phyloP scores from a whole-genome alignment of 2,329 filamentous ascomycete genomes.

The Botrytis byssoidea region DNA sequence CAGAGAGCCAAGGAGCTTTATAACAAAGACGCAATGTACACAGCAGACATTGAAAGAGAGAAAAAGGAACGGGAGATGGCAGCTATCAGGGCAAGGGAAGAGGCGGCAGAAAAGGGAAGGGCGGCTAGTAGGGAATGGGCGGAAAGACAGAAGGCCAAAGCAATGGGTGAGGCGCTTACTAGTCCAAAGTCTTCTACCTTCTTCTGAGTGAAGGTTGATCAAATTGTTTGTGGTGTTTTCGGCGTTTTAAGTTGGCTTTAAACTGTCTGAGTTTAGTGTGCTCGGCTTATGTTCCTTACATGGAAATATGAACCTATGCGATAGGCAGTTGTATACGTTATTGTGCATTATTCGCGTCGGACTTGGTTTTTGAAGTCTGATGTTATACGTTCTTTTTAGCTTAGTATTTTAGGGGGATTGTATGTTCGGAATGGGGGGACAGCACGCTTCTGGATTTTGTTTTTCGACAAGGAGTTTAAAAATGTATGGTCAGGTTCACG shows the following conservation, averaged over 20 bases:
- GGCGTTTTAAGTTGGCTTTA: neutral
- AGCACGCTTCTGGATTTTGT: neutral
- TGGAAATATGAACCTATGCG: neutral
- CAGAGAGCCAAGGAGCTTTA: slow-evolving; percentile 55
- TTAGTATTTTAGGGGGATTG: neutral
- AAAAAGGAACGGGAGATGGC: slow-evolving; percentile 53
- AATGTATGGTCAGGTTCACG: neutral
- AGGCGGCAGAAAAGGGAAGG: slow-evolving; percentile 61
- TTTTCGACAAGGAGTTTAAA: neutral
- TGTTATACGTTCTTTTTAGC: neutral
- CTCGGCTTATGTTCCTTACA: neutral
- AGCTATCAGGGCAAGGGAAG: slow-evolving; percentile 55
- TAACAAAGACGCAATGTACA: slow-evolving; percentile 50
- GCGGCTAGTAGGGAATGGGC: slow-evolving; percentile 61
- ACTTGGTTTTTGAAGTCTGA: neutral
- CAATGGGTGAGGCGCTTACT: slow-evolving; percentile 30
- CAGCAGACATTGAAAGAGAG: slow-evolving; percentile 51
- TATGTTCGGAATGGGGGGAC: neutral
- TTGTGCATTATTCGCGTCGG: neutral
- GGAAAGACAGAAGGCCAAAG: slow-evolving; percentile 49
- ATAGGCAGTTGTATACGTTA: neutral
- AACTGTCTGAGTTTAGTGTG: neutral
- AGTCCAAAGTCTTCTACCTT: slow-evolving; percentile 34
- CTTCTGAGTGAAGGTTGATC: slow-evolving; percentile 19
- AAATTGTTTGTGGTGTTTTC: neutral